Percentiles rank a stretch among this genome's conserved stretches.
Conservation (phyloP, 2,329 filamentous ascomycete species). For the Chaetoscypha palmicola region DNA sequence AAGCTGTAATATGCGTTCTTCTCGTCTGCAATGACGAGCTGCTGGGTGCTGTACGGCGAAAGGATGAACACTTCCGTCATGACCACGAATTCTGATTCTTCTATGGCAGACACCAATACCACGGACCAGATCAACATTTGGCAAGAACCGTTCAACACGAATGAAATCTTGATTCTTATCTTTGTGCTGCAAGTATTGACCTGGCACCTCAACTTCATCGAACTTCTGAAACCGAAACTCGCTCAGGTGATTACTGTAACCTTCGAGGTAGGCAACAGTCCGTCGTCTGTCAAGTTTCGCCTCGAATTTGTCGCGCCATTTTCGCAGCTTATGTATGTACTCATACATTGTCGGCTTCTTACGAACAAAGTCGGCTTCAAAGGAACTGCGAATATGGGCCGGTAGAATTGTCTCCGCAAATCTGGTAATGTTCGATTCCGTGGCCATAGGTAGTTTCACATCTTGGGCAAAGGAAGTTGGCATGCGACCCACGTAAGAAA, state of each 20-base stretch:
- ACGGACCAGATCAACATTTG: constrained; percentile 87
- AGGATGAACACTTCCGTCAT: constrained; percentile 93
- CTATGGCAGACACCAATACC: constrained; percentile 88
- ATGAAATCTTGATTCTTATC: constrained; percentile 99
- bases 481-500: constrained; percentile 85
- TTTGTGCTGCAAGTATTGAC: constrained; percentile 93
- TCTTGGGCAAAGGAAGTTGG: constrained; percentile 83
- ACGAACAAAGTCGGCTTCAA: constrained; percentile 93
- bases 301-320: constrained; percentile 96
- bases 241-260: constrained; percentile 82
- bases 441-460: constrained; percentile 81
- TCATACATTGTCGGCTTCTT: constrained; percentile 97
- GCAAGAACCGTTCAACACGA: constrained; percentile 92
- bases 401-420: constrained; percentile 97
- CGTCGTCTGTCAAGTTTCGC: constrained; percentile 84
- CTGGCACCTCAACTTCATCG: constrained; percentile 95
- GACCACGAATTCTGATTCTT: constrained; percentile 88
- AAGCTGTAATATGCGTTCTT: constrained; percentile 90
- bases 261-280: constrained; percentile 51
- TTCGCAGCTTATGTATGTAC: constrained; percentile 93
- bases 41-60: constrained; percentile 97
- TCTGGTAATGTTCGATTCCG: constrained; percentile 91
- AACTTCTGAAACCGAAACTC: constrained; percentile 98
- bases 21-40: constrained; percentile 81
- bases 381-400: constrained; percentile 88